Evolutionary conservation across 2,329 filamentous ascomycete species (phyloP).

Genomic region (Colletotrichum sp.): DNA sequence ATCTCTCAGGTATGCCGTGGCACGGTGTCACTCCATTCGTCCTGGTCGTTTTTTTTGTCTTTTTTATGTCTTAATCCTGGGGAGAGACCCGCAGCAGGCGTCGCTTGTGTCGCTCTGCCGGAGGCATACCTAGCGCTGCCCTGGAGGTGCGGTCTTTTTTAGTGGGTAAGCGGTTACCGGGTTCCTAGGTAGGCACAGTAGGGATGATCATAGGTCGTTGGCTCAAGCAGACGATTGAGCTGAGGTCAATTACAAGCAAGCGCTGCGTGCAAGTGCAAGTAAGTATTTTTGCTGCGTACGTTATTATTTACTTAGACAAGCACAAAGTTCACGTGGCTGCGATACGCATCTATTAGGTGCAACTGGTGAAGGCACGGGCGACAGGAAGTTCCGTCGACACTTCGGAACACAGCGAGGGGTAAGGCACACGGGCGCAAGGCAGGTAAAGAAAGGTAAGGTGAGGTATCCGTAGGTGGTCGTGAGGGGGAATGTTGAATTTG

Average conservation of each 20-base stretch:
- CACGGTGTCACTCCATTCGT: neutral
- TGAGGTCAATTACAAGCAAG: neutral
- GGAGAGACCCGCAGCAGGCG: neutral
- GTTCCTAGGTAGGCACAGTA: neutral
- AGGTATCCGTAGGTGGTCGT: neutral
- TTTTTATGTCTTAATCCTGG: neutral
- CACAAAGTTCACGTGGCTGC: neutral
- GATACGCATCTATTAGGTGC: neutral
- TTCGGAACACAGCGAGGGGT: neutral
- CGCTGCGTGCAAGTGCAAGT: neutral
- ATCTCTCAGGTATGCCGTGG: neutral
- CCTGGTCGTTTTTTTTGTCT: neutral
- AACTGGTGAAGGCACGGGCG: neutral
- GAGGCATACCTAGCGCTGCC: neutral
- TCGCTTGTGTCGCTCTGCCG: conserved; percentile 17
- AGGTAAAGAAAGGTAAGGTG: neutral
- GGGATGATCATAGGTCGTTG: neutral
- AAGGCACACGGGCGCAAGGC: neutral
- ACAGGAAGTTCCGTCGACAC: neutral
- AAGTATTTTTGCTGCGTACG: neutral
- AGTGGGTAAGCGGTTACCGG: neutral
- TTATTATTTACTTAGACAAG: neutral
- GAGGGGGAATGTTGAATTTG: neutral
- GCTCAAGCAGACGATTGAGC: neutral
- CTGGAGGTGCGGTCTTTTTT: neutral